These are phyloP conservation scores for Geotrichum carabidarum DNA, from an alignment of 1,139 yeast genomes.

Conservation along the genomic window DNA sequence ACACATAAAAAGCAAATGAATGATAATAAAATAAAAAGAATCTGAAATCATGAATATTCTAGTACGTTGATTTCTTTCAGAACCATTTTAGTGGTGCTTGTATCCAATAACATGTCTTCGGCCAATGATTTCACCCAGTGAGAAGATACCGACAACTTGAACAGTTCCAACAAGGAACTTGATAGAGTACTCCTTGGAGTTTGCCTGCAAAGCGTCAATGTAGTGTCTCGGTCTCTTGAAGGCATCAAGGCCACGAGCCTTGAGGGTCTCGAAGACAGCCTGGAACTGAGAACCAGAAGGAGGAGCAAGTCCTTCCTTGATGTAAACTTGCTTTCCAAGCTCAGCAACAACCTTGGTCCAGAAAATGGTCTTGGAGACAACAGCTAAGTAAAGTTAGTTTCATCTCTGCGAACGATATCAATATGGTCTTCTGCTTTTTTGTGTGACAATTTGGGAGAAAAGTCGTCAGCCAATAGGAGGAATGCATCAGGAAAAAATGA, in stretches of 20 bases:
- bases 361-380: constrained; percentile 44
- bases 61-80: background rate
- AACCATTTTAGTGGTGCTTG: constrained; percentile 32
- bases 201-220: constrained; percentile 40
- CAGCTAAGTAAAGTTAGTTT: background rate
- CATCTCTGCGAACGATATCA: background rate
- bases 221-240: constrained; percentile 38
- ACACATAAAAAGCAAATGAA: background rate
- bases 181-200: constrained; percentile 54
- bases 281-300: constrained; percentile 78
- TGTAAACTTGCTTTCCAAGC: constrained; percentile 82
- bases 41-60: background rate
- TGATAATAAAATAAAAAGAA: constrained; percentile 3
- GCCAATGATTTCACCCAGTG: constrained; percentile 94
- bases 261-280: constrained; percentile 59
- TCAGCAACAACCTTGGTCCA: constrained; percentile 89
- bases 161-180: constrained; percentile 72
- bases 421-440: background rate
- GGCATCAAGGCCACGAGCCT: constrained; percentile 49
- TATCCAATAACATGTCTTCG: constrained; percentile 89
- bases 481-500: too few relatives aligned
- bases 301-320: constrained; percentile 89
- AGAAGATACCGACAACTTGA: constrained; percentile 85
- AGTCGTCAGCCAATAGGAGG: constrained; percentile 1
- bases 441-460: constrained; percentile 15